These are phyloP conservation scores for Takakia lepidozioides DNA, from an alignment of 225 moss, liverwort and hornwort species.

Conservation along the genomic window DNA sequence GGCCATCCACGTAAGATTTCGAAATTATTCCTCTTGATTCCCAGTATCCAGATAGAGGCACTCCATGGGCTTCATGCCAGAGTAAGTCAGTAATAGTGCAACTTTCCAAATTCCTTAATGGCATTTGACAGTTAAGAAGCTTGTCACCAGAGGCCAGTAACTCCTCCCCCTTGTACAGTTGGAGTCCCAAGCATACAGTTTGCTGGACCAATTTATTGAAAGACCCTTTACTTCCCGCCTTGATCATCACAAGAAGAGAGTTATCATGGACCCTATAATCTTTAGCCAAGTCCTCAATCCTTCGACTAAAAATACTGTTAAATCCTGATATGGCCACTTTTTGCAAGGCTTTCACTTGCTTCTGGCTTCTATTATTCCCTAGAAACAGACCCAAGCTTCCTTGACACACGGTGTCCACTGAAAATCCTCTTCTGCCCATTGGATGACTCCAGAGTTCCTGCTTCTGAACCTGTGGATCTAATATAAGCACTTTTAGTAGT, in stretches of 20 bases:
- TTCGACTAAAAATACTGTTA: conserved; percentile 32
- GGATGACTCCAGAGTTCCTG: conserved; percentile 27
- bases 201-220: conserved; percentile 73
- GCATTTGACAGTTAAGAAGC: conserved; percentile 15
- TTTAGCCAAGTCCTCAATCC: conserved; percentile 33
- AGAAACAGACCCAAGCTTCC: conserved; percentile 59
- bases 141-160: conserved; percentile 39
- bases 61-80: conserved; percentile 21
- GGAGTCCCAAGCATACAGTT: conserved; percentile 74
- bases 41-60: conserved; percentile 57
- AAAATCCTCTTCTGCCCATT: conserved; percentile 26
- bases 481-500: conserved; percentile 33
- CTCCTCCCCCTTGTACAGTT: conserved; percentile 77
- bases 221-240: conserved; percentile 82
- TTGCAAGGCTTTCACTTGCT: conserved; percentile 56
- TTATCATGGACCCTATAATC: conserved; percentile 51
- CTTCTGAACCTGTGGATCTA: conserved; percentile 60
- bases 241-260: conserved; percentile 69
- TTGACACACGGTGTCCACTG: conserved; percentile 26
- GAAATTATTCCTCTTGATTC: conserved; percentile 70
- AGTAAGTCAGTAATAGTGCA: conserved; percentile 29
- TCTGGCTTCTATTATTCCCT: conserved; percentile 21
- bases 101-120: conserved; percentile 22
- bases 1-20: conserved; percentile 74
- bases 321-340: conserved; percentile 63